Evolutionary conservation across 2,329 filamentous ascomycete genomes (phyloP).

Genomic region (Colletotrichum destructivum): DNA sequence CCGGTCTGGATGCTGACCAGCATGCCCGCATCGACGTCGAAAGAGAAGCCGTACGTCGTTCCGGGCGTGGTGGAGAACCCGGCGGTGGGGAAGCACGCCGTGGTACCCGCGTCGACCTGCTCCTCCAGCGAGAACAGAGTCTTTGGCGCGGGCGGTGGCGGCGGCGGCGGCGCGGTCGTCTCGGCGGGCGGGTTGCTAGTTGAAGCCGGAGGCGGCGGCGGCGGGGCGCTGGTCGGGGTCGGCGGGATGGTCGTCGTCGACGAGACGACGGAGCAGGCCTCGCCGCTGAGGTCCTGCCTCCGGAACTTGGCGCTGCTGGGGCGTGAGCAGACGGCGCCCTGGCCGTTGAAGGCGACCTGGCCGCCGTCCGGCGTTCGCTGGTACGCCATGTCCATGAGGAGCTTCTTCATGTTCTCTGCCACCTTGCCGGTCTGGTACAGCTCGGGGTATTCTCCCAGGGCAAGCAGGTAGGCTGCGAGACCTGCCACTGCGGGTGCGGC

Average conservation of each 20-base stretch:
- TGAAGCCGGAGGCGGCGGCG: neutral
- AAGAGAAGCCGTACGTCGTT: conserved; percentile 16
- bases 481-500: conserved; percentile 8
- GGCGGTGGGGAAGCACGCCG: conserved; percentile 5
- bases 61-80: neutral
- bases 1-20: conserved; percentile 18
- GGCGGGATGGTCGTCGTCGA: neutral
- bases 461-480: conserved; percentile 14
- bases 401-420: conserved; percentile 11
- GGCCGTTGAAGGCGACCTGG: conserved; percentile 8
- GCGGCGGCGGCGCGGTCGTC: neutral
- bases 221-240: neutral
- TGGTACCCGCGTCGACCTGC: neutral
- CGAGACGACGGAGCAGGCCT: conserved; percentile 18
- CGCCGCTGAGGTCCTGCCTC: conserved; percentile 5
- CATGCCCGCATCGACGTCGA: conserved; percentile 6
- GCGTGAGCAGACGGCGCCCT: conserved; percentile 3
- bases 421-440: conserved; percentile 7
- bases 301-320: conserved; percentile 8
- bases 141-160: conserved; percentile 4
- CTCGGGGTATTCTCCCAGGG: neutral
- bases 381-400: conserved; percentile 20
- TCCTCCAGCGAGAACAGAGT: neutral
- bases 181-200: neutral
- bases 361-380: conserved; percentile 1